Percentiles rank a stretch among this genome's conserved stretches.
Conservation (phyloP, 2,329 filamentous ascomycete species). For the Sordariomycetes sp. region DNA sequence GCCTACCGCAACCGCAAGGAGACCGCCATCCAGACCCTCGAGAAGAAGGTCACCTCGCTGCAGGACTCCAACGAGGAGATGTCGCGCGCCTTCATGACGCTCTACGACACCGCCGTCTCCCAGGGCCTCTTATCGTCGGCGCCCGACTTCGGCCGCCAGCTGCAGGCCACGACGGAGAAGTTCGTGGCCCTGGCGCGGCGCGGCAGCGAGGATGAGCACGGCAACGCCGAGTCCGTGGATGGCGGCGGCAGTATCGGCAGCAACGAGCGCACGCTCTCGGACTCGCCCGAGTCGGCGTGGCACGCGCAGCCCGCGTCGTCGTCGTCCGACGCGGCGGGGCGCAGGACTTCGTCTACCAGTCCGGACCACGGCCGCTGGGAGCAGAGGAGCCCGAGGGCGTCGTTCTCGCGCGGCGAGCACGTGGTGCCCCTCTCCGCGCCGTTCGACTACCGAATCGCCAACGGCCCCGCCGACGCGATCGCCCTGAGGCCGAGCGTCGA, state of each 20-base stretch:
- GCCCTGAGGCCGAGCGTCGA: slow-evolving; percentile 10
- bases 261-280: slow-evolving; percentile 12
- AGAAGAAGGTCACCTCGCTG: slow-evolving; percentile 59
- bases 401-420: neutral
- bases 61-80: slow-evolving; percentile 62
- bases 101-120: slow-evolving; percentile 51
- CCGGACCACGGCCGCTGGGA: neutral
- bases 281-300: neutral
- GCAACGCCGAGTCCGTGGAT: slow-evolving; percentile 11
- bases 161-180: slow-evolving; percentile 45
- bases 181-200: slow-evolving; percentile 45
- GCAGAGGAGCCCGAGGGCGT: neutral
- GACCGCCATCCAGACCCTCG: slow-evolving; percentile 62
- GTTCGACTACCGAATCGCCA: neutral
- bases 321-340: neutral
- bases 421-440: neutral
- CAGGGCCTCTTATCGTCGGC: slow-evolving; percentile 46
- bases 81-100: slow-evolving; percentile 56
- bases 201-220: slow-evolving; percentile 13
- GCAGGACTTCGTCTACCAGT: neutral
- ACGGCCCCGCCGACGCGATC: neutral
- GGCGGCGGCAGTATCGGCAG: slow-evolving; percentile 4
- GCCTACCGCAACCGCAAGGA: slow-evolving; percentile 82
- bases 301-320: neutral
- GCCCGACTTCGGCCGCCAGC: slow-evolving; percentile 44